Percentiles rank a stretch among this genome's conserved stretches.
phyloP scores from a whole-genome alignment of 805 yeast species.

The Candida golubevii region DNA sequence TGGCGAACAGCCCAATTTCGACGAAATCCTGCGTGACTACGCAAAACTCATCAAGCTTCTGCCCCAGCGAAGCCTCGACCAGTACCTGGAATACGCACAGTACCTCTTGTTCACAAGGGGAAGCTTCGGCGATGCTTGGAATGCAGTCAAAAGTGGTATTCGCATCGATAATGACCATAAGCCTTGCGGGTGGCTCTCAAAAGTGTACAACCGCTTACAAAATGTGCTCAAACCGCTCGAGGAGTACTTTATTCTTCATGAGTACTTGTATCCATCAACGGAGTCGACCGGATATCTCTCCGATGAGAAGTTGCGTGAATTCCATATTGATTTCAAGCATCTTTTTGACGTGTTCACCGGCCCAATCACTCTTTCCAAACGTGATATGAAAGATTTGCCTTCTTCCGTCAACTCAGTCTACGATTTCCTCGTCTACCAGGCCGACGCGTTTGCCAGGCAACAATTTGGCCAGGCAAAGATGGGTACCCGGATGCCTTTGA shows the following conservation, averaged over 20 bases:
- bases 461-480: conserved; percentile 13
- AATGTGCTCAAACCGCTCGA: conserved; percentile 37
- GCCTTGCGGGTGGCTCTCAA: conserved; percentile 53
- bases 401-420: conserved; percentile 36
- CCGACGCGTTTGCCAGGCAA: conserved; percentile 25
- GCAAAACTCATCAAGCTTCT: conserved; percentile 24
- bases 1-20: background rate
- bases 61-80: conserved; percentile 23
- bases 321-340: conserved; percentile 7
- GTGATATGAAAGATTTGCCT: conserved; percentile 23
- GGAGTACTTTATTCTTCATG: conserved; percentile 38
- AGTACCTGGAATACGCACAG: conserved; percentile 25
- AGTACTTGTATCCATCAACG: conserved; percentile 20
- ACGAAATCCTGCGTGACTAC: conserved; percentile 19
- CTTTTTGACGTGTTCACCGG: conserved; percentile 5
- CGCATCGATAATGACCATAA: conserved; percentile 71
- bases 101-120: conserved; percentile 45
- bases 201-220: conserved; percentile 46
- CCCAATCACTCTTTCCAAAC: conserved; percentile 24
- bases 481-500: conserved; percentile 21
- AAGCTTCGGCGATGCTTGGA: conserved; percentile 49
- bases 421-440: conserved; percentile 38
- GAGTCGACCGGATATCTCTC: conserved; percentile 5
- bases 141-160: conserved; percentile 60
- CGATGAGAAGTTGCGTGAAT: conserved; percentile 10